phyloP scores from a whole-genome alignment of 257 asterid species.

The Solanum tarijense region DNA sequence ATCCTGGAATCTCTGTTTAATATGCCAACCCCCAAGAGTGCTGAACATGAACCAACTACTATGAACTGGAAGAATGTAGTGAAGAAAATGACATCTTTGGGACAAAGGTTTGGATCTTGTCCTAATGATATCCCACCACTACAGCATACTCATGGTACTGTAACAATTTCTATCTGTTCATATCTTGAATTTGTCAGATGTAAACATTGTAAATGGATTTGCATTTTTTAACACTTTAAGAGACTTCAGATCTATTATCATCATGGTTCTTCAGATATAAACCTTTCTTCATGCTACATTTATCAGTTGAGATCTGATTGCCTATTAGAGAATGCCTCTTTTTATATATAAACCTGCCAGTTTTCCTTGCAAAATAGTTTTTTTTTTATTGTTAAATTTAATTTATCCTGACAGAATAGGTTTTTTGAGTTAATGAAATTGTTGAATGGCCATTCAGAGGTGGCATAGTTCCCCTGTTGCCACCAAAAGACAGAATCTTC shows the following conservation, averaged over 20 bases:
- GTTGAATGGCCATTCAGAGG: neutral
- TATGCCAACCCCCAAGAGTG: constrained; percentile 74
- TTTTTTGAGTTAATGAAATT: neutral
- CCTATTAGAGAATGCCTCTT: neutral
- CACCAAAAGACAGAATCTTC: neutral
- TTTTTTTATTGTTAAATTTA: neutral
- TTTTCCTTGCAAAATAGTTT: neutral
- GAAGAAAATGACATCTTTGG: constrained; percentile 62
- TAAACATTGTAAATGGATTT: neutral
- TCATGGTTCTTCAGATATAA: neutral
- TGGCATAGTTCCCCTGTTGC: neutral
- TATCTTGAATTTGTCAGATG: neutral
- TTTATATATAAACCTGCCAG: neutral
- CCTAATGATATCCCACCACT: constrained; percentile 23
- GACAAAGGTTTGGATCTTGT: constrained; percentile 33
- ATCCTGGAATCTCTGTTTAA: constrained; percentile 73
- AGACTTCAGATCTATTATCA: neutral
- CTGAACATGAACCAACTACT: constrained; percentile 61
- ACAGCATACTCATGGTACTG: constrained; percentile 40
- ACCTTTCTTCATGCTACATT: neutral
- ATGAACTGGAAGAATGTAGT: constrained; percentile 92
- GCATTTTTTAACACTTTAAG: neutral
- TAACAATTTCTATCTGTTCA: neutral
- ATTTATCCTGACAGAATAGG: neutral
- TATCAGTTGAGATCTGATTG: neutral